These are phyloP conservation scores for Carnegiea gigantea DNA, from an alignment of 179 eudicot genomes.

Conservation along the genomic window DNA sequence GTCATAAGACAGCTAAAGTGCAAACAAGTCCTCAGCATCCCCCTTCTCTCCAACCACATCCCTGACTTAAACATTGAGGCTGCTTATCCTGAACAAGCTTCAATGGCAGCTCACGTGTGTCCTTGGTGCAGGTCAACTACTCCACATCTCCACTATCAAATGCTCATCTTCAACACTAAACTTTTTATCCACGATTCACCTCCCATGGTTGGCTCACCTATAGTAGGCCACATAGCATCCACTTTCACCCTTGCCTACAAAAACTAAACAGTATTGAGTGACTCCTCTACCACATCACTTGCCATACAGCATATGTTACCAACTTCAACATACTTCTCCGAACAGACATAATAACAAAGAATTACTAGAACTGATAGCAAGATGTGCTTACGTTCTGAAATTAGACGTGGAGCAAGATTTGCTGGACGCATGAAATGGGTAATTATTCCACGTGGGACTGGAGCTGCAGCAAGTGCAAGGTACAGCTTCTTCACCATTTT, in stretches of 20 bases:
- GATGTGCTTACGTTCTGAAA: slow-evolving; percentile 67
- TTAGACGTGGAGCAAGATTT: slow-evolving; percentile 72
- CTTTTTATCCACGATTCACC: background rate
- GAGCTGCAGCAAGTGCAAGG: slow-evolving; percentile 92
- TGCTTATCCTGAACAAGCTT: background rate
- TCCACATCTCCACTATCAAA: background rate
- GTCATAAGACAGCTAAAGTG: background rate
- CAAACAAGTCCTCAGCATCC: too few relatives aligned
- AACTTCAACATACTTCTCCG: background rate
- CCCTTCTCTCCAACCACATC: background rate
- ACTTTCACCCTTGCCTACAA: background rate
- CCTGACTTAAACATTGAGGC: background rate
- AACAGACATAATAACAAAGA: background rate
- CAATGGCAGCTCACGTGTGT: background rate
- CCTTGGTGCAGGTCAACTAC: background rate
- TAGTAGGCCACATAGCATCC: background rate
- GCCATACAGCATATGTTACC: background rate
- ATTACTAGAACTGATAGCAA: background rate
- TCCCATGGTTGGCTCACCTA: background rate
- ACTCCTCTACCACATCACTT: background rate
- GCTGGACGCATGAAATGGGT: slow-evolving; percentile 89
- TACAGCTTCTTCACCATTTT: slow-evolving; percentile 86
- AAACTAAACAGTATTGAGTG: background rate
- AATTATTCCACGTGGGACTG: slow-evolving; percentile 67
- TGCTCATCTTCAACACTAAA: too few relatives aligned